Conservation (phyloP, 179 eudicot species). For the Beta lomatogona region DNA sequence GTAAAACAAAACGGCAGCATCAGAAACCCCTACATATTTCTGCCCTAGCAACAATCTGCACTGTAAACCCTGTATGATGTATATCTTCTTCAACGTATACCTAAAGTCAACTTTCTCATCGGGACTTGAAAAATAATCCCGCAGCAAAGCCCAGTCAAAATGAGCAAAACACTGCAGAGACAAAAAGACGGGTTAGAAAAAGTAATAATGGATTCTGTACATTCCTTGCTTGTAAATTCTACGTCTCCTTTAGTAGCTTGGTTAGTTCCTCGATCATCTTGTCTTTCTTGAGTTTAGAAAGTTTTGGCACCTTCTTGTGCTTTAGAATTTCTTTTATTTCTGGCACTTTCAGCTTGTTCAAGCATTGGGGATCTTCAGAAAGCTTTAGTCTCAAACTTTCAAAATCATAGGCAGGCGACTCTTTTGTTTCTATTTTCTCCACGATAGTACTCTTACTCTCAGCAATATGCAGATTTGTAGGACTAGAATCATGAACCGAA, state of each 20-base stretch:
- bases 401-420: neutral
- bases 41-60: conserved; percentile 12
- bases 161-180: conserved; percentile 11
- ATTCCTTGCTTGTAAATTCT: conserved; percentile 14
- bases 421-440: conserved; percentile 6
- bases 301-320: conserved; percentile 23
- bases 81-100: conserved; percentile 23
- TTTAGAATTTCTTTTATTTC: conserved; percentile 35
- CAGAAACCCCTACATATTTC: conserved; percentile 15
- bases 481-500: conserved; percentile 17
- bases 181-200: neutral
- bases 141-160: conserved; percentile 21
- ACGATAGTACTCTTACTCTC: conserved; percentile 8
- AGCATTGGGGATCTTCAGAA: conserved; percentile 23
- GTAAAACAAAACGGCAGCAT: conserved; percentile 13
- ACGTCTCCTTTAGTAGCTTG: neutral
- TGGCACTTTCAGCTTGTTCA: conserved; percentile 18
- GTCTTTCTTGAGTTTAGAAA: conserved; percentile 34
- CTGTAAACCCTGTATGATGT: conserved; percentile 29
- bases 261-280: conserved; percentile 17
- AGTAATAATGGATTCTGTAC: conserved; percentile 21
- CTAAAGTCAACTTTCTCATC: conserved; percentile 11
- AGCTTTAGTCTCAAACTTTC: conserved; percentile 16
- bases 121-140: conserved; percentile 19
- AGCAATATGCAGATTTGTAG: conserved; percentile 6